Evolutionary conservation across 1,139 yeast genomes (phyloP), one percentile per base, ranked within the genome.

Genomic region (Pichia sp.): DNA sequence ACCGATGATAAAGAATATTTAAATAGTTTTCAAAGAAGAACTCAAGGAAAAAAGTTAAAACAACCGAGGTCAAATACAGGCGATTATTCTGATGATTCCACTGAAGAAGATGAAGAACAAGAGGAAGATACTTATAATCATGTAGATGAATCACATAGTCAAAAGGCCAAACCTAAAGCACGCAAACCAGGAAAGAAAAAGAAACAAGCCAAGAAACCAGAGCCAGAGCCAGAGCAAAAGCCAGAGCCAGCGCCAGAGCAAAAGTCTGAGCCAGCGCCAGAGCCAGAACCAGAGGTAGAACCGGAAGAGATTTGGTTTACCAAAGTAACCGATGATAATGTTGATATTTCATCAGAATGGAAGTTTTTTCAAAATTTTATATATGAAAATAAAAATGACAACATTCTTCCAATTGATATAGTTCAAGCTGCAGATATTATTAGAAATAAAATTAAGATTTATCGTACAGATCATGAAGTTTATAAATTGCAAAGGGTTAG

Each of bases 291-390:
- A 3, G 47, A 18, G 18, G 18, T 18, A 18, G 18, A 44, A 38
- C 44, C 50, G 2, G 50, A 48, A 40, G 52, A 51, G 8, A 46
- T 45, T 31, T 66, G 71, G 55, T 62, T 76, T 41, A 74, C 66
- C 11, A 58, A 59, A 43, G 25, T 58, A 31, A 50, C 50, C 28
- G 53, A 53, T 11, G 45, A 53, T 34, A 49, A 56, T 2, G 56
- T 60, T 1, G 49, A 52, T 2, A 62, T 71, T 8, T 34, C 39
- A 4, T 46, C 42, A 7, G 52, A 45, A 25, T 53, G 61, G 50
- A 44, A 42, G 6, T 42, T 62, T 35, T 59, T 61, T 39, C 43
- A 49, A 29, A 57, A 56, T 34, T 51, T 46, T 36, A 50, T 60
- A 6, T 54, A 56, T 37, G 43, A 54, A 10, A 46, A 39, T 6